Evolutionary conservation across 2,329 filamentous ascomycete species (phyloP).

Genomic region (Diaporthe destruens): DNA sequence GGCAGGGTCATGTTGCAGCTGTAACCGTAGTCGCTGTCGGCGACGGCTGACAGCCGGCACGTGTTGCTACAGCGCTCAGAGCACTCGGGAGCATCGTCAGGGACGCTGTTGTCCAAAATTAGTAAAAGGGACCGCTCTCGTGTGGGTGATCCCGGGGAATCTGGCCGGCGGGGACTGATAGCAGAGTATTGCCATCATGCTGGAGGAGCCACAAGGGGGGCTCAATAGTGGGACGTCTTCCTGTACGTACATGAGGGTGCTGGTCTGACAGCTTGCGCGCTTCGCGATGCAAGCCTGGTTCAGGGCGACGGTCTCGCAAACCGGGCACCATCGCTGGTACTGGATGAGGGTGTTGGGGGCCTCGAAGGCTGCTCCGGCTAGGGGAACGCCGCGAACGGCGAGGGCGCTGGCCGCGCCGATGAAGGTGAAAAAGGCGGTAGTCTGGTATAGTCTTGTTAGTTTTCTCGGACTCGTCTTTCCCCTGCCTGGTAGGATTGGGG

Average conservation of each 20-base stretch:
- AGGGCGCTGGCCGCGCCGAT: constrained; percentile 41
- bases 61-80: constrained; percentile 25
- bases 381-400: constrained; percentile 23
- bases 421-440: constrained; percentile 38
- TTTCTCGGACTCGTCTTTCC: neutral
- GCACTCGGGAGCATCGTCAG: constrained; percentile 29
- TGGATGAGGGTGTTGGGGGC: constrained; percentile 37
- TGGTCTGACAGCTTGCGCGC: constrained; percentile 35
- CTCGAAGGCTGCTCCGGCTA: constrained; percentile 16
- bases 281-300: constrained; percentile 37
- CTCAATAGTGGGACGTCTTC: neutral
- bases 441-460: constrained; percentile 15
- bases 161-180: neutral
- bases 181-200: neutral
- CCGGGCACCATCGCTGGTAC: constrained; percentile 41
- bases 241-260: constrained; percentile 35
- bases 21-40: constrained; percentile 39
- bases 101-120: constrained; percentile 1
- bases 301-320: constrained; percentile 40
- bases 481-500: neutral
- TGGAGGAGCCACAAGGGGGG: neutral
- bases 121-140: neutral
- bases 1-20: constrained; percentile 33
- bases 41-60: constrained; percentile 39
- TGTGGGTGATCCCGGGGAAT: neutral